Conservation (phyloP, 2,329 filamentous ascomycete genomes). For the Mycosphaerella arachidis region DNA sequence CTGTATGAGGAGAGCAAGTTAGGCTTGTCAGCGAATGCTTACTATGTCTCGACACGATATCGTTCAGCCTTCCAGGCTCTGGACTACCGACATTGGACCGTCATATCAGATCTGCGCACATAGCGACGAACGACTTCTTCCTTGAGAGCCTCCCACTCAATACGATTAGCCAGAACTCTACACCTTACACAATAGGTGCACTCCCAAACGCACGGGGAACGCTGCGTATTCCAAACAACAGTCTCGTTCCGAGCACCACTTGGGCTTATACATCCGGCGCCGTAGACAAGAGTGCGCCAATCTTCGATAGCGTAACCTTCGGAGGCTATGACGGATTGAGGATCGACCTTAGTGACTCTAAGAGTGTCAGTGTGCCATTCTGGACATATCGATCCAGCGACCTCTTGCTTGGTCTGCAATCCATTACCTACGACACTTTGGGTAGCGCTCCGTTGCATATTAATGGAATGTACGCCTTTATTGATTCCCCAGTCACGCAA, state of each 20-base stretch:
- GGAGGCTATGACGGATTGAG: slow-evolving; percentile 42
- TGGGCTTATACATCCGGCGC: slow-evolving; percentile 30
- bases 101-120: slow-evolving; percentile 30
- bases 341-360: slow-evolving; percentile 27
- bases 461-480: slow-evolving; percentile 22
- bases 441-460: slow-evolving; percentile 23
- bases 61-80: slow-evolving; percentile 16
- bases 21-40: slow-evolving; percentile 25
- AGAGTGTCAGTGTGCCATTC: slow-evolving; percentile 30
- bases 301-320: slow-evolving; percentile 33
- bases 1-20: slow-evolving; percentile 21
- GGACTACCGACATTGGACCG: slow-evolving; percentile 24
- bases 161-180: slow-evolving; percentile 21
- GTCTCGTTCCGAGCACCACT: slow-evolving; percentile 6
- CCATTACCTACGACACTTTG: slow-evolving; percentile 22
- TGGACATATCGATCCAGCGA: slow-evolving; percentile 23
- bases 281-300: slow-evolving; percentile 20
- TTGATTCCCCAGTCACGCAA: slow-evolving; percentile 40
- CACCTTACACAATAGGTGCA: slow-evolving; percentile 12
- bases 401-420: slow-evolving; percentile 22
- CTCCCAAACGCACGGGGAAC: slow-evolving; percentile 13
- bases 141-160: slow-evolving; percentile 33
- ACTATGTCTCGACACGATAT: slow-evolving; percentile 37
- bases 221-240: slow-evolving; percentile 1
- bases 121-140: slow-evolving; percentile 27